These are phyloP conservation scores for Eutrema japonicum DNA, from an alignment of 345 rosid species.

Conservation along the genomic window DNA sequence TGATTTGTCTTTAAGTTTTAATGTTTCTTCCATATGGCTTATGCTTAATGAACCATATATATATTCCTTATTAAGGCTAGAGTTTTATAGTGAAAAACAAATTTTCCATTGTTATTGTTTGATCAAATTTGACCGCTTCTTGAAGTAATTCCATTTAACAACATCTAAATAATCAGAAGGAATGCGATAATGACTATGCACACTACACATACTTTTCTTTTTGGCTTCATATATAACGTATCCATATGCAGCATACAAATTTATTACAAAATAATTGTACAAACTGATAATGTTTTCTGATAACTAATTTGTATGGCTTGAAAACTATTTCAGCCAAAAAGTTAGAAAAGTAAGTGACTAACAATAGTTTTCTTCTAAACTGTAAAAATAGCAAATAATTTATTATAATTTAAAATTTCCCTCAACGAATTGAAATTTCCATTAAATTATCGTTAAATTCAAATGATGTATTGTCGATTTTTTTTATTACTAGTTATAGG, in stretches of 20 bases:
- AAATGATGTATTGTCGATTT: neutral
- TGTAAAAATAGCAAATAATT: neutral
- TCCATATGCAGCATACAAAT: neutral
- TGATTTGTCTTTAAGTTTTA: no score
- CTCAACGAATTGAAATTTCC: neutral
- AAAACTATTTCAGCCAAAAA: neutral
- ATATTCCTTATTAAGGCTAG: neutral
- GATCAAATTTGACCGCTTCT: neutral
- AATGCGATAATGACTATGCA: neutral
- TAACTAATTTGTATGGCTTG: neutral
- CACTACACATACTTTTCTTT: neutral
- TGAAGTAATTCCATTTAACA: neutral
- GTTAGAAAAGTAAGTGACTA: neutral
- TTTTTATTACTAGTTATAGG: conserved; percentile 3
- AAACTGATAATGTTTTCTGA: neutral
- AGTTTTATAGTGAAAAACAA: neutral
- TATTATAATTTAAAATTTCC: neutral
- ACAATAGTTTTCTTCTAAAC: neutral
- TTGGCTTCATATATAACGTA: neutral
- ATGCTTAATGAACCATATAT: conserved; percentile 13
- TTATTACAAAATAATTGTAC: no score
- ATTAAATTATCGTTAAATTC: neutral
- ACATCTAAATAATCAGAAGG: neutral
- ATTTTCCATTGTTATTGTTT: neutral
- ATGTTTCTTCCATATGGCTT: no score